Base-by-base conservation (phyloP, 495 filamentous ascomycete species). In the Opeltia flavorubescens region DNA sequence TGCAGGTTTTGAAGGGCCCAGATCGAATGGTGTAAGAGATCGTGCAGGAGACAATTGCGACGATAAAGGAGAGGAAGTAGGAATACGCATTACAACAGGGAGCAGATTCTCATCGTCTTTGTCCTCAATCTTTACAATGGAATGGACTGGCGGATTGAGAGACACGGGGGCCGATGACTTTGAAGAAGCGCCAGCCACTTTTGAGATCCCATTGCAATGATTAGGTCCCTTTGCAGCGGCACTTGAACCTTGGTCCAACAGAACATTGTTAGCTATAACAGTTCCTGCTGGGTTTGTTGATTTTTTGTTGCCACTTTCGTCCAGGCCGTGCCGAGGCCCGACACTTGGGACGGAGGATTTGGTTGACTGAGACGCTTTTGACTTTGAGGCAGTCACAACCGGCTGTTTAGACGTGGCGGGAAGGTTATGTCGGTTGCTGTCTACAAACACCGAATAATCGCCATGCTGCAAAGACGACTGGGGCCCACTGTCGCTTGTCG, bases 161-260 rank as follows among this genome's bases (percentile, higher is more conserved):
- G 55, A 58, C 33, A 53, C 55, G 9, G 49, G 35, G 21, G 42
- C 55, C 17, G 55, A 55, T 7, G 39, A 27, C 28, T 55, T 52
- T n/a, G 54, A 55, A 21, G 53, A 47, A 13, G 47, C 53, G 29
- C 46, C 55, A 26, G 53, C 54, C 45, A 41, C 47, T 23, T 48
- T 50, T 9, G 55, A 55, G 34, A 50, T 48, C 11, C 31, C 50
- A 44, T 57, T 43, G 15, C 42, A 50, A 18, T 23, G n/a, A 41
- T 53, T 21, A 20, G 41, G 49, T 23, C 21, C 28, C n/a, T 47
- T 40, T 17, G 39, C 11, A 24, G 21, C 38, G 21, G 21, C 38
- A 7, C 18, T 25, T 25, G 38, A 21, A 25, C 38, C 21, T 23
- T 41, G 18, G 25, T 41, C 38, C 17, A 6, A 21, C 1, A 5